A percentile compares a stretch with the other conserved stretches of the same genome.
Conservation (phyloP, 768 basidiomycete species). For the Hypsizygus marmoreus region DNA sequence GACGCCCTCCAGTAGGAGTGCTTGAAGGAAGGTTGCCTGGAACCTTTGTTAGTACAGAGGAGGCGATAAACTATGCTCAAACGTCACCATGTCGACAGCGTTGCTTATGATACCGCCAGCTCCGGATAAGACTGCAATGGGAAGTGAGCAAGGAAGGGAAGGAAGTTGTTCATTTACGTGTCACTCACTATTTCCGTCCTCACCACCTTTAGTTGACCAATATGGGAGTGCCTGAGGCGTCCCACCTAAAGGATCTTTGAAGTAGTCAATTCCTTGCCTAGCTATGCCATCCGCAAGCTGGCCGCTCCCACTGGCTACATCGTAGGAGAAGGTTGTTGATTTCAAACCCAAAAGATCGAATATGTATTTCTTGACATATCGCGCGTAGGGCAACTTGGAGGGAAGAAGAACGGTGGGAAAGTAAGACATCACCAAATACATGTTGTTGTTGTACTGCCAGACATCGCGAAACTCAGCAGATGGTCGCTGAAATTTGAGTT, state of each 20-base stretch:
- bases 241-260: constrained; percentile 6
- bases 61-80: background rate
- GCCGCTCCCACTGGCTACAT: constrained; percentile 23
- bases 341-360: constrained; percentile 28
- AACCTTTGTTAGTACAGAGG: background rate
- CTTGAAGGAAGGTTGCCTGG: constrained; percentile 23
- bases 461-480: constrained; percentile 30
- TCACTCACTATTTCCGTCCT: constrained; percentile 26
- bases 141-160: background rate
- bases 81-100: constrained; percentile 21
- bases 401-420: constrained; percentile 27
- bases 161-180: background rate
- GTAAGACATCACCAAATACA: constrained; percentile 30
- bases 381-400: constrained; percentile 24
- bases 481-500: constrained; percentile 27
- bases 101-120: constrained; percentile 25
- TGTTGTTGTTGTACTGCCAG: constrained; percentile 31
- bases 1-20: constrained; percentile 9
- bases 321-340: constrained; percentile 31
- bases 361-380: constrained; percentile 33
- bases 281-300: constrained; percentile 30
- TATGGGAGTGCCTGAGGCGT: constrained; percentile 16
- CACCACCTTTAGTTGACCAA: constrained; percentile 22
- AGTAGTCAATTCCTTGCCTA: constrained; percentile 16
- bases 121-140: constrained; percentile 16